These are phyloP conservation scores for Aspergillus nanangensis DNA, from an alignment of 495 filamentous ascomycete species.

Conservation along the genomic window DNA sequence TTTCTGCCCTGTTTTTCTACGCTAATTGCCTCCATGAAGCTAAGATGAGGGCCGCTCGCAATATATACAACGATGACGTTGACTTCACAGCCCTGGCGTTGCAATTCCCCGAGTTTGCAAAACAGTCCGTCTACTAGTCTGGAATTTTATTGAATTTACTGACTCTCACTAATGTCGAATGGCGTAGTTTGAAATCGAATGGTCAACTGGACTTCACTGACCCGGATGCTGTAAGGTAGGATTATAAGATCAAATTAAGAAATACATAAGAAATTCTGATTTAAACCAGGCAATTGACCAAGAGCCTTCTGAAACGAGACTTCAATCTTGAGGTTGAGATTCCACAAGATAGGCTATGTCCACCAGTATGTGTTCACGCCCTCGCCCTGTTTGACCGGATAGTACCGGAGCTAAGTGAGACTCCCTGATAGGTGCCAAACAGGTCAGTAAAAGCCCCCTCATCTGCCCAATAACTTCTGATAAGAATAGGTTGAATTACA, in stretches of 20 bases:
- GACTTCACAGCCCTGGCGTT: constrained; percentile 58
- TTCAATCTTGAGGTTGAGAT: constrained; percentile 69
- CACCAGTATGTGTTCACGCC: constrained; percentile 61
- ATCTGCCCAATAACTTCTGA: constrained; percentile 5
- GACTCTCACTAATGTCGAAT: constrained; percentile 9
- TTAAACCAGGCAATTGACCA: constrained; percentile 66
- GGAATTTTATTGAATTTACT: neutral
- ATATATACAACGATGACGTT: constrained; percentile 56
- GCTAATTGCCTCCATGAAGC: neutral
- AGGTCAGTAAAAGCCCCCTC: constrained; percentile 27
- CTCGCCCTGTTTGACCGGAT: neutral
- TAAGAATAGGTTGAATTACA: constrained; percentile 67
- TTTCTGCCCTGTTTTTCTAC: neutral
- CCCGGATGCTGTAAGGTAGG: constrained; percentile 66
- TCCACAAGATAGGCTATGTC: constrained; percentile 77
- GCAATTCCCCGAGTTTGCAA: constrained; percentile 55
- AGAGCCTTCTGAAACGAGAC: constrained; percentile 68
- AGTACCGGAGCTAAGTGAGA: neutral
- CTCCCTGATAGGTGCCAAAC: constrained; percentile 58
- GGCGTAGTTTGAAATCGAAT: constrained; percentile 50
- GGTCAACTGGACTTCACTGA: constrained; percentile 77
- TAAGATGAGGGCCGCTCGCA: constrained; percentile 30
- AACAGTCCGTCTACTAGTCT: constrained; percentile 34
- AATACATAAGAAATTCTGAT: neutral
- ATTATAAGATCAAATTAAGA: neutral